phyloP scores from a whole-genome alignment of 306 rosid species.

The Ceratonia siliqua region DNA sequence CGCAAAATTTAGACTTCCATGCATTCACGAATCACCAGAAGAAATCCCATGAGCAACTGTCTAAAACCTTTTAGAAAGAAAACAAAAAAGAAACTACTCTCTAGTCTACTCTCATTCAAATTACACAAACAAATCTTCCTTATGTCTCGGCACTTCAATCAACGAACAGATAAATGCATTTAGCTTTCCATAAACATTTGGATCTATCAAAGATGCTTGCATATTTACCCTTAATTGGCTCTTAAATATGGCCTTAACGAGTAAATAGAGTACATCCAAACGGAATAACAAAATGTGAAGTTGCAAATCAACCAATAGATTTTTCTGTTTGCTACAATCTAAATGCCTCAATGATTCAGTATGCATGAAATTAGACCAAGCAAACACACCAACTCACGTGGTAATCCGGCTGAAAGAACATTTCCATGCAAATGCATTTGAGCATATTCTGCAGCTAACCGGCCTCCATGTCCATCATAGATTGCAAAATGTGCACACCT shows the following conservation, averaged over 20 bases:
- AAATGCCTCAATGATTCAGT: constrained; percentile 29
- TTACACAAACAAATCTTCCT: not conserved
- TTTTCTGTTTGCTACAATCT: constrained; percentile 16
- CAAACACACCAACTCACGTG: constrained; percentile 99
- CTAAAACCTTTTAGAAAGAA: not conserved
- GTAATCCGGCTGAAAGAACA: constrained; percentile 87
- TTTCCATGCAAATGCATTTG: constrained; percentile 74
- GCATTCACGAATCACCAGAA: not conserved
- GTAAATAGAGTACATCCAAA: constrained; percentile 7
- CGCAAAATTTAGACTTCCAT: not conserved
- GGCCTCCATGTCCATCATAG: constrained; percentile 95
- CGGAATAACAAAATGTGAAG: not conserved
- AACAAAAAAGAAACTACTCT: not conserved
- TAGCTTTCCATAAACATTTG: constrained; percentile 4
- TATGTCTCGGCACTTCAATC: constrained; percentile 8
- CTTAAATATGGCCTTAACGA: not conserved
- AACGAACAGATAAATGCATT: constrained; percentile 23
- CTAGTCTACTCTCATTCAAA: not conserved
- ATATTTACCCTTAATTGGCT: constrained; percentile 3
- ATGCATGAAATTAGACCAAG: constrained; percentile 62
- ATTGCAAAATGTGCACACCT: constrained; percentile 88
- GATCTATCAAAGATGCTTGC: constrained; percentile 1
- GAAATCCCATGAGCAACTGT: not conserved
- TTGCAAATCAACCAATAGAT: constrained; percentile 8
- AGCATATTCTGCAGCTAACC: constrained; percentile 84